Evolutionary conservation across 1,284 basidiomycete genomes (phyloP).

Genomic region (Singerocomus rubriflavus): DNA sequence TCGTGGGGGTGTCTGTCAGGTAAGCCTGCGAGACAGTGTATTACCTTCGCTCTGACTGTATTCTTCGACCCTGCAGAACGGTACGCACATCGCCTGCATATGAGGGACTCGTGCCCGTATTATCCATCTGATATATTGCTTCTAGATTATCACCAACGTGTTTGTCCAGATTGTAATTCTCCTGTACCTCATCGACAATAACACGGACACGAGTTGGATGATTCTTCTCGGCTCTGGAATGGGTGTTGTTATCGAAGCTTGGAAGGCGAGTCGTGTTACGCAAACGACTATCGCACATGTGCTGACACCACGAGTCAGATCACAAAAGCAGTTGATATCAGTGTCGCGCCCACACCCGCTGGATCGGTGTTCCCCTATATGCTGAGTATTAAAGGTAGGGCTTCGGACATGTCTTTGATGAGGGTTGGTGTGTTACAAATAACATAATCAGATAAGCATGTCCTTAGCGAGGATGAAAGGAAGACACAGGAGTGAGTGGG

Average conservation of each 20-base stretch:
- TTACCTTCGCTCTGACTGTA: constrained; percentile 10
- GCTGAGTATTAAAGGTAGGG: constrained; percentile 73
- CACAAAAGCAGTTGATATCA: constrained; percentile 86
- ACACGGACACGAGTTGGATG: constrained; percentile 95
- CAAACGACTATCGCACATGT: constrained; percentile 13
- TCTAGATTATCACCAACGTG: constrained; percentile 87
- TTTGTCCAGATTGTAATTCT: constrained; percentile 88
- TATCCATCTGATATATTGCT: constrained; percentile 10
- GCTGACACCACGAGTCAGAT: constrained; percentile 44
- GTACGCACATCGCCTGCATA: constrained; percentile 30
- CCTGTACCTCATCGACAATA: constrained; percentile 93
- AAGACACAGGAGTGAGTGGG: constrained; percentile 89
- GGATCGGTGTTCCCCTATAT: constrained; percentile 76
- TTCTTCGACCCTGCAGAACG: constrained; percentile 36
- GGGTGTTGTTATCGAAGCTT: constrained; percentile 90
- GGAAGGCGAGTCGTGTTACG: constrained; percentile 67
- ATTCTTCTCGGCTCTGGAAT: constrained; percentile 87
- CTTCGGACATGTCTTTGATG: constrained; percentile 17
- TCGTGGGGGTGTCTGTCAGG: constrained; percentile 82
- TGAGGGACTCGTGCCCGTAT: constrained; percentile 9
- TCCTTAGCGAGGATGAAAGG: constrained; percentile 91
- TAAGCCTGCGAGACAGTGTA: constrained; percentile 29
- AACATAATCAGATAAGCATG: constrained; percentile 75
- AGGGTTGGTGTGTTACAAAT: constrained; percentile 7
- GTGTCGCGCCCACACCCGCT: constrained; percentile 53